These are phyloP conservation scores for Hyaloperonospora arabidopsidis DNA, from an alignment of 352 stramenopile genomes.

Conservation along the genomic window DNA sequence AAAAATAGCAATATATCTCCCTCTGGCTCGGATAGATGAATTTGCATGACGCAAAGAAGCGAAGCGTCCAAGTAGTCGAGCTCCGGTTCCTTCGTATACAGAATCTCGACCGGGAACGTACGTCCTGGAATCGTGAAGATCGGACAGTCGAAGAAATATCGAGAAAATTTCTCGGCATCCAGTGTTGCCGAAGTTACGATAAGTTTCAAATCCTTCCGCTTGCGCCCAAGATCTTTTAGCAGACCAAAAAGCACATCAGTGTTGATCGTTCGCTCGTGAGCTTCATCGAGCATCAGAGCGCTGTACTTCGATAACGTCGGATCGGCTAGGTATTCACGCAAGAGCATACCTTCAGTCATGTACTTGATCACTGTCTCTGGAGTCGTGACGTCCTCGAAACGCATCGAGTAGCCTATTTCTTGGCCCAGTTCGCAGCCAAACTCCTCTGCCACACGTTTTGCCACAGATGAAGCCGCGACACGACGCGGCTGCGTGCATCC, in stretches of 20 bases:
- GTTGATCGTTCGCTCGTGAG: conserved; percentile 97
- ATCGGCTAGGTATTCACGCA: conserved; percentile 98
- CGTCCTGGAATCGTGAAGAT: conserved; percentile 98
- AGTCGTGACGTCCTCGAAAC: conserved; percentile 81
- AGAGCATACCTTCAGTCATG: conserved; percentile 99
- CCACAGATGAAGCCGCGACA: conserved; percentile 96
- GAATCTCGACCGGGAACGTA: conserved; percentile 96
- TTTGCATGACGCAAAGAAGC: conserved; percentile 98
- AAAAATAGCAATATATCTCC: conserved; percentile 99
- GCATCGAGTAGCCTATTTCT: conserved; percentile 91
- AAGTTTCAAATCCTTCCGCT: conserved; percentile 84
- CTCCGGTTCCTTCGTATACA: conserved; percentile 98
- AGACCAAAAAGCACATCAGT: conserved; percentile 98
- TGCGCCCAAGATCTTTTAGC: conserved; percentile 82
- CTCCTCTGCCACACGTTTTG: conserved; percentile 95
- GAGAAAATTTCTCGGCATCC: conserved; percentile 97
- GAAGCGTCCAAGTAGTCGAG: conserved; percentile 97
- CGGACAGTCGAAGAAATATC: conserved; percentile 95
- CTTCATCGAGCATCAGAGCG: conserved; percentile 97
- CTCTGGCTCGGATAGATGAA: conserved; percentile 95
- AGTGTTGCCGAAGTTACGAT: conserved; percentile 92
- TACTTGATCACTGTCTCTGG: conserved; percentile 98
- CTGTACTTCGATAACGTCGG: conserved; percentile 91
- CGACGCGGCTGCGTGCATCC: conserved; percentile 96
- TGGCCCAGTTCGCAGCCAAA: conserved; percentile 90